Evolutionary conservation across 495 filamentous ascomycete species (phyloP), one percentile per base, ranked within the genome.

Genomic region (Podospora pseudocomata): DNA sequence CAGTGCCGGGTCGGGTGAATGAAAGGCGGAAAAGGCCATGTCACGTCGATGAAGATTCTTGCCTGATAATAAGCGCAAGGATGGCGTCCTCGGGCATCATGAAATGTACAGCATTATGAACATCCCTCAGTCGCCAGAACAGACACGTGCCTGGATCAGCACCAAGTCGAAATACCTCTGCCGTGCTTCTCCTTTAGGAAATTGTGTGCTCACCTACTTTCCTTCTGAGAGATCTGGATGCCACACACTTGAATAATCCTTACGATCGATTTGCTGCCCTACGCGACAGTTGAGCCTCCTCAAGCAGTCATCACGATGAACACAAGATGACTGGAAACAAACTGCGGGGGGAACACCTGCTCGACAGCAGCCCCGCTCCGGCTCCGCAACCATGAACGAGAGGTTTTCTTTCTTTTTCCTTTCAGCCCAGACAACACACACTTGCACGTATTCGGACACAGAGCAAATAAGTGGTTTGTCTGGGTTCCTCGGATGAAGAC

Each of bases 141-240:
- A 49, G 15, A 49, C 39, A 49, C 39, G 39, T 49, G 39, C 39
- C 39, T 49, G 39, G 15, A 13, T 49, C 9, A 5, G 39, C 13
- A 11, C 39, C 9, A 13, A 11, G 5, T 49, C 39, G 39, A 49
- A 11, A 49, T 13, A 6, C 9, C 39, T 49, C 13, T 49, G 39
- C 39, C 39, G 39, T 49, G 39, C 39, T 49, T 58, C 55, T 58
- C n/a, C 4, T 58, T 58, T 58, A 26, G 55, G 55, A 58, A 58
- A 26, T 4, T 58, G 1, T 56, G 54, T 7, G n/a, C 23, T 58
- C 55, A 58, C 55, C 55, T 58, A 19, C 4, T 58, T 58, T 58
- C 55, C 55, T 23, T 58, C 55, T 58, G 7, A 11, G 39, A 49
- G 7, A 49, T 49, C 39, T 49, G 15, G 39, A 3, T 49, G 39